These are phyloP conservation scores for Pelargonium australe DNA, from an alignment of 441 rosid species.

Conservation along the genomic window DNA sequence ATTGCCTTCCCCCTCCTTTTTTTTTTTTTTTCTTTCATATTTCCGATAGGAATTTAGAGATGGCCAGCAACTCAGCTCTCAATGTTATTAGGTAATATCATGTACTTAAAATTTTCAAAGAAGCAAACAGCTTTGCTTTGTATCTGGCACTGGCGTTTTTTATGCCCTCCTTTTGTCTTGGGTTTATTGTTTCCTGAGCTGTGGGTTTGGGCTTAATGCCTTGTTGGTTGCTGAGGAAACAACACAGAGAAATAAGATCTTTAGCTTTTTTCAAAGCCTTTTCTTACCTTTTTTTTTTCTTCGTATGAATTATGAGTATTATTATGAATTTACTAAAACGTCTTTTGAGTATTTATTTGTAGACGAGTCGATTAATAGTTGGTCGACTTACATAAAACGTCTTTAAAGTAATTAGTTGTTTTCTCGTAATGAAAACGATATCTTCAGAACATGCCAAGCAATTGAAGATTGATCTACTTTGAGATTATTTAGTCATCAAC, in stretches of 20 bases:
- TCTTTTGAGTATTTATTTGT: too few relatives aligned
- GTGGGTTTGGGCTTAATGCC: slow-evolving; percentile 12
- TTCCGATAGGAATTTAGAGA: slow-evolving; percentile 27
- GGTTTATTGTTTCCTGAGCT: slow-evolving; percentile 21
- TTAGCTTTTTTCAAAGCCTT: not conserved
- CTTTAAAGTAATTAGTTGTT: too few relatives aligned
- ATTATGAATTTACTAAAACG: too few relatives aligned
- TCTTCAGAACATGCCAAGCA: too few relatives aligned
- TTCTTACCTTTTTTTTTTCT: not conserved
- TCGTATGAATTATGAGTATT: too few relatives aligned
- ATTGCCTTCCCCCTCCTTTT: slow-evolving; percentile 3
- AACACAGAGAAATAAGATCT: slow-evolving; percentile 18
- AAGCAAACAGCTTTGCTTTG: slow-evolving; percentile 24
- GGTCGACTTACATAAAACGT: too few relatives aligned
- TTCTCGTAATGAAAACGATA: too few relatives aligned
- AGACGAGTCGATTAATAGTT: too few relatives aligned
- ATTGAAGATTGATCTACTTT: too few relatives aligned
- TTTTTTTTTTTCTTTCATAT: slow-evolving; percentile 3
- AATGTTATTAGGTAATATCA: slow-evolving; percentile 22
- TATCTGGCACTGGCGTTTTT: too few relatives aligned
- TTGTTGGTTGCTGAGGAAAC: slow-evolving; percentile 3
- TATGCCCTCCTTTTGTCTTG: slow-evolving; percentile 13
- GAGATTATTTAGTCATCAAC: too few relatives aligned
- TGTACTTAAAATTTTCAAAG: slow-evolving; percentile 27
- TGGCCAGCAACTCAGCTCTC: slow-evolving; percentile 20